A percentile compares a stretch with the other conserved stretches of the same genome.
These are phyloP conservation scores for Russula sp. DNA, from an alignment of 768 basidiomycete genomes.

Conservation along the genomic window DNA sequence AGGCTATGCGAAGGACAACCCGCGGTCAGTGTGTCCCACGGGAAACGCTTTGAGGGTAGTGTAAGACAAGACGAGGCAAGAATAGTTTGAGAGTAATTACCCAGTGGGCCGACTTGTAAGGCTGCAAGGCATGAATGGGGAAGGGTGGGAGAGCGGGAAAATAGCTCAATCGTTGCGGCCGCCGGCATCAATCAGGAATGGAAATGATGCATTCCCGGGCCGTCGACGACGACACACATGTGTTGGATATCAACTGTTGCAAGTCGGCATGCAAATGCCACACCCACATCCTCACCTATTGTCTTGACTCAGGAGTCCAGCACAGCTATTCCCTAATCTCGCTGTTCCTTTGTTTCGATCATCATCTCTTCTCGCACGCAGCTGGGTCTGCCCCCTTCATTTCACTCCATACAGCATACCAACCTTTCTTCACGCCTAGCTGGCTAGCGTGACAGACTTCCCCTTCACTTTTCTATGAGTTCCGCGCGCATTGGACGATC, in stretches of 20 bases:
- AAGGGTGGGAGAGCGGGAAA: too few species aligned
- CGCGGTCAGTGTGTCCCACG: not conserved
- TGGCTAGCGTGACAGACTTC: constrained; percentile 2
- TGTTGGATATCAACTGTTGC: not conserved
- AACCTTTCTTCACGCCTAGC: constrained; percentile 6
- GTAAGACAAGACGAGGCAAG: too few species aligned
- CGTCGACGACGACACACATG: not conserved
- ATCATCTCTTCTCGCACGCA: not conserved
- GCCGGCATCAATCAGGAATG: too few species aligned
- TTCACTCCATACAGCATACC: not conserved
- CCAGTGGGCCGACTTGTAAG: too few species aligned
- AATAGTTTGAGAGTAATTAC: too few species aligned
- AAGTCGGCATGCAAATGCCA: not conserved
- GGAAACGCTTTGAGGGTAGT: not conserved
- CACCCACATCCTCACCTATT: not conserved
- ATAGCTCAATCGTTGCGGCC: too few species aligned
- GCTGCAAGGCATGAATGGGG: too few species aligned
- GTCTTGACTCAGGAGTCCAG: not conserved
- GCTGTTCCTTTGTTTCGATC: not conserved
- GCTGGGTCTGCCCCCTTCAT: not conserved
- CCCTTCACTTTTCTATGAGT: constrained; percentile 11
- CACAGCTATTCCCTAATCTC: not conserved
- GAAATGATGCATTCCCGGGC: too few species aligned
- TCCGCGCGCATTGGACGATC: constrained; percentile 8
- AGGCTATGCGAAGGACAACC: not conserved